Evolutionary conservation across 2,329 filamentous ascomycete species (phyloP), one percentile per base, ranked within the genome.

Genomic region (Cladosporium cucumerinum): DNA sequence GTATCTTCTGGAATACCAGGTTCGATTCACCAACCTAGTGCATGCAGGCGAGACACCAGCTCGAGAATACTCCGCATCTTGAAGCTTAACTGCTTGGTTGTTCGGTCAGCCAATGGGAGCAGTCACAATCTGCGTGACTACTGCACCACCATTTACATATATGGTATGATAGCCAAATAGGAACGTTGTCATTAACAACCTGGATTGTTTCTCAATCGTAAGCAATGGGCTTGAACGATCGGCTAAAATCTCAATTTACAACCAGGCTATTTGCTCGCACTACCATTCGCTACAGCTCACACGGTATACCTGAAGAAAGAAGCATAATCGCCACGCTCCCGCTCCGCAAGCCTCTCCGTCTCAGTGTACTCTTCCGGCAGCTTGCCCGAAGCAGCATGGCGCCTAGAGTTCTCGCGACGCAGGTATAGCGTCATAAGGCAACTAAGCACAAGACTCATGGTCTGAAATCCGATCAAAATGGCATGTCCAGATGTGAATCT

Each of bases 1-100:
- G 16, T 14, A 34, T 34, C 14, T 34, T 34, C 32, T 34, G 32
- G 32, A 34, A 34, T 34, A 34, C 32, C 32, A 34, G 32, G 14
- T 43, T 7, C 21, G 32, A 34, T 43, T 7, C 21, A 10, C 36
- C 18, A 10, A 43, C 2, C 39, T 28, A 28, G 23, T 57, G 30
- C 32, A 39, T 57, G 32, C 54, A 36, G n/a, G 54, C 54, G 54
- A 57, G 54, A 57, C 54, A 57, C 30, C 54, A 49, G 39, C 39
- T 4, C 28, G 21, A 58, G 36, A 21, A 21, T 61, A 36, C 59
- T 61, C 60, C 49, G 60, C 60, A 55, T 43, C 28, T 54, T 23
- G 30, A 52, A 23, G 12, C 28, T 48, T 16, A 26, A 25, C 25
- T 61, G 48, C 60, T 36, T 57, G 21, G 54, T 49, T 48, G 43